Evolutionary conservation across 2,329 filamentous ascomycete genomes (phyloP).

Genomic region (Colletotrichum higginsianum): DNA sequence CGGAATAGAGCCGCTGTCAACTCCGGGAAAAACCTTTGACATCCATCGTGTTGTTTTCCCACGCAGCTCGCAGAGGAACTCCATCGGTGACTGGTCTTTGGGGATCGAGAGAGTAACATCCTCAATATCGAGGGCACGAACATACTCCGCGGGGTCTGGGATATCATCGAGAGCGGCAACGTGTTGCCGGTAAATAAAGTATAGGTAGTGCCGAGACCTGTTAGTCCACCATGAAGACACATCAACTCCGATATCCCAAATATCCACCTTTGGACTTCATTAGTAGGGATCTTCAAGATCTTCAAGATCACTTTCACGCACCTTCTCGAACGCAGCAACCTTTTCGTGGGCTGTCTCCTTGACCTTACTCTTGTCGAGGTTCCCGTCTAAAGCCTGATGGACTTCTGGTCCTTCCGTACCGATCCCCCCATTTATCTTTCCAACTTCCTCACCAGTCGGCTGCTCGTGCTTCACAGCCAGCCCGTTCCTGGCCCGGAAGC

Average conservation of each 20-base stretch:
- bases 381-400: too few relatives aligned
- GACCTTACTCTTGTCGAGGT: too few relatives aligned
- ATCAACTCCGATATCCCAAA: background rate
- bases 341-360: too few relatives aligned
- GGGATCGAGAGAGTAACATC: background rate
- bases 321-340: background rate
- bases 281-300: background rate
- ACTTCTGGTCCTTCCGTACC: too few relatives aligned
- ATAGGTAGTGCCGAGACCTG: background rate
- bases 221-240: background rate
- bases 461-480: too few relatives aligned
- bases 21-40: background rate
- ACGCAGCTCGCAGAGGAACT: background rate
- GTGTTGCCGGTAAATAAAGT: background rate
- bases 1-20: background rate
- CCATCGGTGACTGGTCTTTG: background rate
- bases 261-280: background rate
- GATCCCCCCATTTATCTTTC: too few relatives aligned
- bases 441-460: too few relatives aligned
- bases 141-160: background rate
- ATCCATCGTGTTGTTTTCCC: background rate
- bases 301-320: background rate
- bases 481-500: too few relatives aligned
- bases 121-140: background rate
- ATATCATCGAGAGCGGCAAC: background rate